Conservation (phyloP, 2,329 filamentous ascomycete genomes). For the Colletotrichum theobromicola region DNA sequence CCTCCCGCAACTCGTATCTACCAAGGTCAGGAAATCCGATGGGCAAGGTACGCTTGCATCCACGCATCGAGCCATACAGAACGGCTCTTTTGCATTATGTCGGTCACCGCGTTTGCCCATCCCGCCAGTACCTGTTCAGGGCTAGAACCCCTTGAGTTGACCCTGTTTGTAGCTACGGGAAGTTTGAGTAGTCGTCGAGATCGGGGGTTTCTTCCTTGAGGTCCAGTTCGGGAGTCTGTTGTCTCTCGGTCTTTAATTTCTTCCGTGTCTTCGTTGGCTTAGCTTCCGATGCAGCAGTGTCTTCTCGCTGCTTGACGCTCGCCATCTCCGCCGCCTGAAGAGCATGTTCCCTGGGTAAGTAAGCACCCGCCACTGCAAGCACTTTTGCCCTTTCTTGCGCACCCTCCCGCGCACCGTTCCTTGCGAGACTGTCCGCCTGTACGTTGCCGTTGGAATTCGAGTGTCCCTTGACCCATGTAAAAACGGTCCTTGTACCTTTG, state of each 20-base stretch:
- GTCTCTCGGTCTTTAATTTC: not conserved
- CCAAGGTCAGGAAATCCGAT: not conserved
- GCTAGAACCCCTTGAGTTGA: not conserved
- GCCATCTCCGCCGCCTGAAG: no score
- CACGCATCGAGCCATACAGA: not conserved
- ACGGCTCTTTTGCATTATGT: not conserved
- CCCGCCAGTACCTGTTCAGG: not conserved
- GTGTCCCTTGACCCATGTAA: constrained; percentile 93
- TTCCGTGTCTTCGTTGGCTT: not conserved
- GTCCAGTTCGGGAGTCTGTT: not conserved
- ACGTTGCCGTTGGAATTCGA: constrained; percentile 74
- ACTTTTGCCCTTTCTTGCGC: not conserved
- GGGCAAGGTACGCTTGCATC: not conserved
- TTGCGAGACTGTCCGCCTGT: constrained; percentile 80
- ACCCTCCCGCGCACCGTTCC: constrained; percentile 44
- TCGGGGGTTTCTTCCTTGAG: not conserved
- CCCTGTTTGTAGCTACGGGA: not conserved
- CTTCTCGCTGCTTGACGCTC: not conserved
- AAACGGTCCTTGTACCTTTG: constrained; percentile 67
- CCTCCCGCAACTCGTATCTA: not conserved
- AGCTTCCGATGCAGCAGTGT: not conserved
- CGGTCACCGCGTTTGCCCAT: not conserved
- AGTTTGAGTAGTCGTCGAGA: not conserved
- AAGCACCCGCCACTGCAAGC: not conserved
- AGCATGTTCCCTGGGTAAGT: no score